Base-by-base conservation (phyloP, 108 stramenopile species). In the Skeletonema marinoi region DNA sequence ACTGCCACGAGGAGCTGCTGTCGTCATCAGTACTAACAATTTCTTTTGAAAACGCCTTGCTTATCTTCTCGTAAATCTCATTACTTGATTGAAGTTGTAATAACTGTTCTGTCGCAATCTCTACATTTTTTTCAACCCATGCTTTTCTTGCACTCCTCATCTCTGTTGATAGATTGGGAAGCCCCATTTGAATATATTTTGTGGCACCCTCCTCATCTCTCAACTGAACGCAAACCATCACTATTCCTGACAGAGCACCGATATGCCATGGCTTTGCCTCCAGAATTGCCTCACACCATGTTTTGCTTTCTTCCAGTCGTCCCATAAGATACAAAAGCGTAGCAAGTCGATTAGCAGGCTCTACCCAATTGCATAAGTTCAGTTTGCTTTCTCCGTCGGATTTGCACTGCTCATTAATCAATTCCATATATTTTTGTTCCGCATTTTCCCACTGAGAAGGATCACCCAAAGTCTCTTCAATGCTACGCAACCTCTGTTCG, bases 211-310 rank as follows among this genome's bases (percentile, higher is more conserved):
- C 70, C 39, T 60, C 31, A 73, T 93, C 89, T 16, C 75, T 78
- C 74, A 89, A 44, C 6, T 70, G 67, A 2, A 82, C 62, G 69
- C 84, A 90, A 9, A 92, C 84, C 80, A 90, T 79, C 61, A 92
- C 88, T 38, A 96, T 84, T 6, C 88, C 88, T 1, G 83, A 85
- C 39, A 96, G 76, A 10, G 94, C 94, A 29, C 92, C 94, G 59
- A 96, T 80, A 58, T 96, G 94, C 89, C 91, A 92, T 0, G 92
- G 92, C 46, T 93, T 96, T 29, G 87, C 64, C 19, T 69, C 54
- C 32, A 96, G 60, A 25, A 96, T 89, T 31, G 84, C 48, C 65
- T 90, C 75, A 54, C 88, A 88, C 62, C 90, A 73, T 35, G 70
- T 46, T 65, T 85, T 82, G 51, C 88, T 83, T 65, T 89, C 87